Percentiles rank a stretch among this genome's conserved stretches.
phyloP scores from a whole-genome alignment of 1,284 basidiomycete genomes.

The Sporisorium exsertum region DNA sequence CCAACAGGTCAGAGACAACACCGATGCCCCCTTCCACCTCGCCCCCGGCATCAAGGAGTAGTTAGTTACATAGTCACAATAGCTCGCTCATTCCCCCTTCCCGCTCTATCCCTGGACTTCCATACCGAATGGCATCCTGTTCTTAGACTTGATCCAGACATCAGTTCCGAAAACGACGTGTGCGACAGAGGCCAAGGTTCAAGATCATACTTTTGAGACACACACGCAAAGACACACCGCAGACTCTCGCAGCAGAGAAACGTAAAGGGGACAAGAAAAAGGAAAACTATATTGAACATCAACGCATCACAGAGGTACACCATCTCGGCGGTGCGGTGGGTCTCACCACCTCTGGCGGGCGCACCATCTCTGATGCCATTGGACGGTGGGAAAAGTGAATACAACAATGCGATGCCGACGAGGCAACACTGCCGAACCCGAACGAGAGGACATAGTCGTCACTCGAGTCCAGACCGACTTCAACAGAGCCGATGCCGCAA shows the following conservation, averaged over 20 bases:
- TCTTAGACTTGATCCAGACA: no score
- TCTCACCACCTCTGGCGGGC: constrained; percentile 35
- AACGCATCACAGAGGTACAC: constrained; percentile 12
- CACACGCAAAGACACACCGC: background rate
- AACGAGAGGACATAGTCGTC: constrained; percentile 16
- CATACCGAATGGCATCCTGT: no score
- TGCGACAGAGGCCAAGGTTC: background rate
- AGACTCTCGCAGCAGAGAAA: background rate
- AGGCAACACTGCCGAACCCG: background rate
- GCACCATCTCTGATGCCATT: constrained; percentile 51
- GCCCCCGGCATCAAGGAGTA: constrained; percentile 26
- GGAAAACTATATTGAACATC: constrained; percentile 2
- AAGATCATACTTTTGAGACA: background rate
- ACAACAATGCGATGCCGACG: constrained; percentile 18
- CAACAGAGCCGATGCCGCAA: background rate
- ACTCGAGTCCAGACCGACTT: background rate
- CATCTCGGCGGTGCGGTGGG: background rate
- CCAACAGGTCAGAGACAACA: constrained; percentile 86
- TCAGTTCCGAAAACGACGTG: background rate
- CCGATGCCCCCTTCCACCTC: constrained; percentile 79
- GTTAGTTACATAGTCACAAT: no score
- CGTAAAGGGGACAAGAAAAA: background rate
- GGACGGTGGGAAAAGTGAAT: constrained; percentile 20
- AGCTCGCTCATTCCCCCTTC: background rate
- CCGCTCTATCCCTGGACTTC: no score